phyloP scores from a whole-genome alignment of 441 rosid species.

The Cnidoscolus chayamansa region DNA sequence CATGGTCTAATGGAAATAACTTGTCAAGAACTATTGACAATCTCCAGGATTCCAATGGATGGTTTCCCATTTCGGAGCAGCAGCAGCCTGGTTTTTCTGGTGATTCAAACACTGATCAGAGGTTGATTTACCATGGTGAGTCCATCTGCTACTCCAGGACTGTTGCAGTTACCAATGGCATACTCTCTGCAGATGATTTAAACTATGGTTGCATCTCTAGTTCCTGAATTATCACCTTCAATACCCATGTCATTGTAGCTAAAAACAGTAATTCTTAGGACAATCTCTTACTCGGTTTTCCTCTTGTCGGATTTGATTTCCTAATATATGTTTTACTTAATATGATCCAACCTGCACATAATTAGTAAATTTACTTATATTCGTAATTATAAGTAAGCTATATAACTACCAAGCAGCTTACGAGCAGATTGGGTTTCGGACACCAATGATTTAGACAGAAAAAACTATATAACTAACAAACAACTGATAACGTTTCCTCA shows the following conservation, averaged over 20 bases:
- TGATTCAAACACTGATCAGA: slow-evolving; percentile 45
- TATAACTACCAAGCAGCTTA: no score
- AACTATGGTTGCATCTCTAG: slow-evolving; percentile 6
- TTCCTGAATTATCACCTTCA: neutral
- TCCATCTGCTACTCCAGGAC: slow-evolving; percentile 48
- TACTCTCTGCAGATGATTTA: slow-evolving; percentile 7
- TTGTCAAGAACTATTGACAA: slow-evolving; percentile 23
- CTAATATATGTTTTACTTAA: no score
- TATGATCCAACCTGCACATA: no score
- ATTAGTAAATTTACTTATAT: no score
- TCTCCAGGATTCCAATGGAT: slow-evolving; percentile 49
- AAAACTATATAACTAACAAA: no score
- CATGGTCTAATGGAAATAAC: slow-evolving; percentile 27
- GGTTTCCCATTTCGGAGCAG: slow-evolving; percentile 69
- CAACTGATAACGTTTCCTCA: neutral
- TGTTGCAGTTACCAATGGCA: slow-evolving; percentile 41
- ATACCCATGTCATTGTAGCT: no score
- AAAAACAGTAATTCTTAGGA: no score
- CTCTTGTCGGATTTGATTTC: no score
- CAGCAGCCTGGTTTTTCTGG: slow-evolving; percentile 44
- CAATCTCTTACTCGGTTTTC: no score
- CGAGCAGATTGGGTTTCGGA: no score
- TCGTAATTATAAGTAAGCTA: no score
- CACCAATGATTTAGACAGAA: no score
- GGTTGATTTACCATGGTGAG: slow-evolving; percentile 35